Evolutionary conservation across 2,329 filamentous ascomycete species (phyloP), one percentile per base, ranked within the genome.

Genomic region (Paraphoma chrysanthemicola): DNA sequence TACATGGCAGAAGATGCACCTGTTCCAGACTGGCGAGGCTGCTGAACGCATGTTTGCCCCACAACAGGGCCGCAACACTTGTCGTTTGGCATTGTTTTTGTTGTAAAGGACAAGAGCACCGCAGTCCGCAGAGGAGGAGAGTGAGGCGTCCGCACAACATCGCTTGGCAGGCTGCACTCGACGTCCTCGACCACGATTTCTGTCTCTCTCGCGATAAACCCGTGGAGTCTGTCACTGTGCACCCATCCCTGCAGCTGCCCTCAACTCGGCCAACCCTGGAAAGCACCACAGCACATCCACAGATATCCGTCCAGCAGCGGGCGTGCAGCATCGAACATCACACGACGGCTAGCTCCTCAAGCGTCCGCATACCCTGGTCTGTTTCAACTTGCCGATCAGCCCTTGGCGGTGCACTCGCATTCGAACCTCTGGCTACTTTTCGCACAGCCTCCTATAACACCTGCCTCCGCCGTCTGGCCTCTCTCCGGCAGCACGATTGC

Each of bases 381-480:
- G 51, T 48, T 53, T 53, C 51, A 53, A 43, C 44, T 33, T 53
- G 50, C 44, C 51, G 51, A 53, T 53, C 51, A 43, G 14, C 36
- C 29, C 51, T 54, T 54, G 45, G 52, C 52, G 18, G 18, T 44
- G 44, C 51, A 44, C 51, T 54, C 45, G 46, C 52, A 49, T 50
- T 46, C 41, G 46, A 23, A 45, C 52, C 30, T 41, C 52, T 49
- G 60, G 61, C 65, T 63, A 51, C 51, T 59, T 56, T 53, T 60
- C 62, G 56, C 64, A 66, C 63, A 60, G 63, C 65, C 62, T 60
- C 48, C 57, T 59, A 48, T 63, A 56, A 52, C 52, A 58, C 56
- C 56, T 57, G 59, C 59, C 51, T 57, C 64, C 61, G 60, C 66
- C 58, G 64, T 50, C 64, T 64, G 62, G 60, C 62, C 53, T 46